A percentile compares a stretch with the other conserved stretches of the same genome.
Conservation (phyloP, 2,329 filamentous ascomycete species). For the Phaeosphaeria sp. region DNA sequence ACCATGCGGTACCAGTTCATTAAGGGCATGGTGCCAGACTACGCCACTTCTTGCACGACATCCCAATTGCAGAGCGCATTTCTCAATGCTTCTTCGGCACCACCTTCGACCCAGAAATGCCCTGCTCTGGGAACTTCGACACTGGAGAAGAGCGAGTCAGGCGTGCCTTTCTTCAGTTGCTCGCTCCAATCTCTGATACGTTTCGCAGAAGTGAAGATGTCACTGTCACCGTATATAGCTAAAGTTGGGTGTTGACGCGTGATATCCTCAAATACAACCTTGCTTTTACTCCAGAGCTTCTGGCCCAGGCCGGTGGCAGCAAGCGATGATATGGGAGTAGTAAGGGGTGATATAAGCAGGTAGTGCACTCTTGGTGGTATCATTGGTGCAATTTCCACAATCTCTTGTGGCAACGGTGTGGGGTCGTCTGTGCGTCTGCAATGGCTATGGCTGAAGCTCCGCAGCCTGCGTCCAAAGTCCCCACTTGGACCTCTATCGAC, state of each 20-base stretch:
- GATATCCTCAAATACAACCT: conserved; percentile 14
- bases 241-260: conserved; percentile 57
- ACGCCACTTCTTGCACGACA: conserved; percentile 9
- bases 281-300: conserved; percentile 34
- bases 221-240: conserved; percentile 75
- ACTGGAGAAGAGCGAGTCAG: conserved; percentile 45
- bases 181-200: conserved; percentile 72
- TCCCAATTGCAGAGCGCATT: conserved; percentile 51
- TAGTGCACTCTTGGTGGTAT: conserved; percentile 42
- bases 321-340: conserved; percentile 50
- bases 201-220: conserved; percentile 72
- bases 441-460: conserved; percentile 42
- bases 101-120: conserved; percentile 58
- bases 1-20: too few species aligned
- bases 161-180: conserved; percentile 53
- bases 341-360: conserved; percentile 56
- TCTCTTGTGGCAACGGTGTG: conserved; percentile 11
- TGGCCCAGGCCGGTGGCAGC: conserved; percentile 39
- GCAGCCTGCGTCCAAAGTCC: conserved; percentile 39
- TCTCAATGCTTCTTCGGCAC: conserved; percentile 49
- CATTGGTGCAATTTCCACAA: conserved; percentile 7
- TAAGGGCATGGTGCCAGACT: background rate
- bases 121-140: conserved; percentile 57
- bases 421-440: conserved; percentile 17
- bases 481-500: conserved; percentile 41